These are phyloP conservation scores for Trichomonascaceae sp. DNA, from an alignment of 1,139 yeast species.

Conservation along the genomic window DNA sequence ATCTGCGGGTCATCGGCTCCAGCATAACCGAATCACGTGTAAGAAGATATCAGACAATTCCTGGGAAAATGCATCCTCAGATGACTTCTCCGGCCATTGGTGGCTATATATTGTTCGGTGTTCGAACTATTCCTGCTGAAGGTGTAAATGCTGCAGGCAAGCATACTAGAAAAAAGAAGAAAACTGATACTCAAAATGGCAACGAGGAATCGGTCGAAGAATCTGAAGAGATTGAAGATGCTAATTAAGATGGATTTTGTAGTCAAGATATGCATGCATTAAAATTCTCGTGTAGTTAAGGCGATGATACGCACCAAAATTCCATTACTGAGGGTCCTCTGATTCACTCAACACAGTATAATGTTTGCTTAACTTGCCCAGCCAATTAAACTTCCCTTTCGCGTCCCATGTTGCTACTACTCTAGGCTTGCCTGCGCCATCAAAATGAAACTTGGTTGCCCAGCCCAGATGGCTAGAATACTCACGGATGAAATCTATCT, in stretches of 20 bases:
- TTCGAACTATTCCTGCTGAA: slow-evolving; percentile 69
- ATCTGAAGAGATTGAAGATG: neutral
- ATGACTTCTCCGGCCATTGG: slow-evolving; percentile 95
- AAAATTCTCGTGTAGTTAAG: neutral
- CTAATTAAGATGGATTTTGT: neutral
- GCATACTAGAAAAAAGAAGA: slow-evolving; percentile 23
- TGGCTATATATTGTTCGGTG: slow-evolving; percentile 78
- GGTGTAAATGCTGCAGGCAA: slow-evolving; percentile 38
- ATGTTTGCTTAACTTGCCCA: slow-evolving; percentile 1
- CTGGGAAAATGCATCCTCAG: slow-evolving; percentile 89
- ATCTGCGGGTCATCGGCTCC: slow-evolving; percentile 73
- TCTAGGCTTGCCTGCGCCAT: slow-evolving; percentile 32
- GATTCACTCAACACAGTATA: neutral
- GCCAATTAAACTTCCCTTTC: slow-evolving; percentile 10
- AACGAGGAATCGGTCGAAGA: neutral
- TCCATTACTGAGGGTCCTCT: neutral
- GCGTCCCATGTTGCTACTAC: slow-evolving; percentile 34
- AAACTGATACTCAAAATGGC: slow-evolving; percentile 14
- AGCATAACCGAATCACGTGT: slow-evolving; percentile 76
- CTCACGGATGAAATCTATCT: slow-evolving; percentile 24
- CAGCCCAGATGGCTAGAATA: slow-evolving; percentile 25
- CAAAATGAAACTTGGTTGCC: slow-evolving; percentile 26
- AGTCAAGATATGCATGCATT: neutral
- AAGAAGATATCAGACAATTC: slow-evolving; percentile 83
- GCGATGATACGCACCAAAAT: too few relatives aligned